Evolutionary conservation across 1,284 basidiomycete species (phyloP), one percentile per base, ranked within the genome.

Genomic region (Exobasidium cylindrosporum): DNA sequence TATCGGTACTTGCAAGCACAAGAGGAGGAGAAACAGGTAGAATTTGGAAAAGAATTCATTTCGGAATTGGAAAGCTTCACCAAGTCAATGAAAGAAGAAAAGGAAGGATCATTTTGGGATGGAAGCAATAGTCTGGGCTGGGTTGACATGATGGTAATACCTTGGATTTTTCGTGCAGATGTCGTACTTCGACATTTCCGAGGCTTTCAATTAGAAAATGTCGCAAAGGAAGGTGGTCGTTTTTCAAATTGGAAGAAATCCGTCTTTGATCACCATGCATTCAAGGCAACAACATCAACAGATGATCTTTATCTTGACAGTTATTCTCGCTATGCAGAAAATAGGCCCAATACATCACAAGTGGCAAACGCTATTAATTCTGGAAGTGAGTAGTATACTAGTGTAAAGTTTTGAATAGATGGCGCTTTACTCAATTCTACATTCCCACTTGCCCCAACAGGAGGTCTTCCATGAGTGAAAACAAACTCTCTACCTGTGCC

Each of bases 1-100:
- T 91, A 91, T 72, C 85, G 88, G 26, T 90, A 84, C 73, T 83
- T 91, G 11, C 89, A 91, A 81, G 87, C 88, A 0, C 89, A 90
- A 78, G 86, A 87, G 26, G 65, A 78, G 26, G 81, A 82, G 3
- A 83, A 84, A 6, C 88, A 90, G 73, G 83, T 85, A 53, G 80
- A 84, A 52, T 79, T 80, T 2, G 86, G 84, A 1, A 85, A 84
- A 61, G 88, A 87, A 24, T 88, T 88, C 66, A 79, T 82, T 21
- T 79, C 81, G 0, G 84, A 86, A 1, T 77, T 91, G 4, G 83
- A 85, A 45, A 78, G 78, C 1, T 85, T 91, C 45, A 81, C 86
- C 0, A 70, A 68, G 0, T 82, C 7, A 54, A 61, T 3, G 30
- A 57, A 3, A 10, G 49, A 1, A 23, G 32, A 31, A 30, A 59